Evolutionary conservation across 2,329 filamentous ascomycete species (phyloP).

Genomic region (Tolypocladium tundrense): DNA sequence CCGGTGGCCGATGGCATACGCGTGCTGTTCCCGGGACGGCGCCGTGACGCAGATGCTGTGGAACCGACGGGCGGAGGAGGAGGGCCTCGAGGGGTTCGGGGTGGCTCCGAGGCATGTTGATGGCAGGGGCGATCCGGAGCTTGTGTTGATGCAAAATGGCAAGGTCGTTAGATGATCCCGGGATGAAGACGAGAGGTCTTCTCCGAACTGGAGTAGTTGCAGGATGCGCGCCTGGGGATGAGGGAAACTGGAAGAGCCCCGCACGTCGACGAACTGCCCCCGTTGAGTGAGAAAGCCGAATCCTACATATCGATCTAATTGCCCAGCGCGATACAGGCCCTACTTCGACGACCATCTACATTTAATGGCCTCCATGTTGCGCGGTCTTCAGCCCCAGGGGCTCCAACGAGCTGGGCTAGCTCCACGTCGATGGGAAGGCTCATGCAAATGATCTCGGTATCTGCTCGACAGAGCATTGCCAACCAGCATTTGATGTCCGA

Average conservation of each 20-base stretch:
- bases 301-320: no score
- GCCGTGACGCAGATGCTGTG: conserved; percentile 58
- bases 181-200: background rate
- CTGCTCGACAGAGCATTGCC: no score
- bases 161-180: conserved; percentile 16
- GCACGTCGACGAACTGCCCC: background rate
- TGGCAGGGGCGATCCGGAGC: conserved; percentile 21
- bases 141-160: conserved; percentile 44
- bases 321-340: no score
- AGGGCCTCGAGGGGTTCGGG: conserved; percentile 50
- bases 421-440: no score
- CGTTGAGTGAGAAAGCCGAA: no score
- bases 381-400: no score
- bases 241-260: background rate
- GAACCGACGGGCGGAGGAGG: conserved; percentile 54
- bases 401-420: no score
- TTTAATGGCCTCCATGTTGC: no score
- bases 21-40: conserved; percentile 50
- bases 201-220: background rate
- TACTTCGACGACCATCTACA: no score
- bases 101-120: conserved; percentile 34
- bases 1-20: conserved; percentile 60
- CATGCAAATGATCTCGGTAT: no score
- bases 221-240: background rate
- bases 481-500: no score